phyloP scores from a whole-genome alignment of 1,284 basidiomycete genomes.

The Volvariella surrecta region DNA sequence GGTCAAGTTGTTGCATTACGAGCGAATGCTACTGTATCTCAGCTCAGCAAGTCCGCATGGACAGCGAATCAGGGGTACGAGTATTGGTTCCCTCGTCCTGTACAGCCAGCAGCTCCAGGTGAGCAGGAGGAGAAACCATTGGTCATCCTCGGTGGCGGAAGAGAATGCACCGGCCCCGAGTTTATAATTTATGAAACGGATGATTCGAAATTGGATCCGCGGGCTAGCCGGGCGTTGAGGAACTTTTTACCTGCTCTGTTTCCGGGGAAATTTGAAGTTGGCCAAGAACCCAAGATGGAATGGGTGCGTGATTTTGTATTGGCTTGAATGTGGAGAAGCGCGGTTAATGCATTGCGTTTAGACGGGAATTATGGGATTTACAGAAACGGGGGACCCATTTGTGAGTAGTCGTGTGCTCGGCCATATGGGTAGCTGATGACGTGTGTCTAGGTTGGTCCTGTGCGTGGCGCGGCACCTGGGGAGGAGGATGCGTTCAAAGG shows the following conservation, averaged over 20 bases:
- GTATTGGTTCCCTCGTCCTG: slow-evolving; percentile 77
- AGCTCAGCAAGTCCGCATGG: slow-evolving; percentile 34
- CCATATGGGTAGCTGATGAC: neutral
- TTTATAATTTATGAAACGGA: slow-evolving; percentile 52
- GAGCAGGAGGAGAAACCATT: slow-evolving; percentile 32
- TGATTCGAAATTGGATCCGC: slow-evolving; percentile 45
- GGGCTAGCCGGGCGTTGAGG: slow-evolving; percentile 41
- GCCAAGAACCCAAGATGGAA: slow-evolving; percentile 55
- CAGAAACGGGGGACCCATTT: slow-evolving; percentile 55
- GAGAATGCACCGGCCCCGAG: slow-evolving; percentile 33
- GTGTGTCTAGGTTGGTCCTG: slow-evolving; percentile 53
- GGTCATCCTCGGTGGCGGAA: slow-evolving; percentile 68
- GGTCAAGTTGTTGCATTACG: slow-evolving; percentile 65
- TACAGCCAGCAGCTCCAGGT: slow-evolving; percentile 12
- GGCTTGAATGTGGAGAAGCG: slow-evolving; percentile 2
- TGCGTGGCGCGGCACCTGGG: slow-evolving; percentile 24
- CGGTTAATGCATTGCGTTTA: slow-evolving; percentile 8
- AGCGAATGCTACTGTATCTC: slow-evolving; percentile 30
- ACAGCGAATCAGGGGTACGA: slow-evolving; percentile 46
- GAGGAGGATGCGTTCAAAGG: slow-evolving; percentile 27
- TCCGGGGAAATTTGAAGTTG: slow-evolving; percentile 39
- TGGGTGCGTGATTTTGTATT: slow-evolving; percentile 51
- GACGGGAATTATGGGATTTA: slow-evolving; percentile 83
- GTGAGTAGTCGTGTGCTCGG: slow-evolving; percentile 30
- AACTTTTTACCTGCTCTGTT: slow-evolving; percentile 54